Evolutionary conservation across 164 flowering plant species (phyloP).

Genomic region (Magnolia changhungtana): DNA sequence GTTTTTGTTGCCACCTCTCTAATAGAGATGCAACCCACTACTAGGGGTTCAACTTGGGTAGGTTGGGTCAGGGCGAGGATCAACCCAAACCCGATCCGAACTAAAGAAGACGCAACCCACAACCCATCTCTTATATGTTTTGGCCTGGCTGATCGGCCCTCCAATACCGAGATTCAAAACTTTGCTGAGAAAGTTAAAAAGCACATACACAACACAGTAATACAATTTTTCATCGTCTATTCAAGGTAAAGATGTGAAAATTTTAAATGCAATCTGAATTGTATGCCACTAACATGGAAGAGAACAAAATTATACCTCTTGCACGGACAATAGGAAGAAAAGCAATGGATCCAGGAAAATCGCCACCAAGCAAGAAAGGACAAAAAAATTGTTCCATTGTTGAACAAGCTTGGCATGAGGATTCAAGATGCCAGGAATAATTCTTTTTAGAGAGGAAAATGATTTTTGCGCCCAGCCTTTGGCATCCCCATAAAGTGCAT

Average conservation of each 20-base stretch:
- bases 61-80: no score
- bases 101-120: no score
- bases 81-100: no score
- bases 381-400: slow-evolving; percentile 82
- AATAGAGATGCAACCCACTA: no score
- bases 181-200: neutral
- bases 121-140: no score
- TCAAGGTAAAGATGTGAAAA: neutral
- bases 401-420: slow-evolving; percentile 80
- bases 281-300: slow-evolving; percentile 1
- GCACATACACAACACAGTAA: neutral
- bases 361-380: slow-evolving; percentile 75
- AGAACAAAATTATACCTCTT: slow-evolving; percentile 38
- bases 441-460: slow-evolving; percentile 30
- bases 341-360: slow-evolving; percentile 82
- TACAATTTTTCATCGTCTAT: neutral
- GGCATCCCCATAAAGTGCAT: slow-evolving; percentile 68
- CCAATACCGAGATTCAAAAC: neutral
- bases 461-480: slow-evolving; percentile 72
- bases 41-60: no score
- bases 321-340: slow-evolving; percentile 62
- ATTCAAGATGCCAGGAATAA: slow-evolving; percentile 71
- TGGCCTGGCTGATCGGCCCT: no score
- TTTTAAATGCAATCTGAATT: neutral
- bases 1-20: no score